Evolutionary conservation across 495 filamentous ascomycete species (phyloP), one percentile per base, ranked within the genome.

Genomic region (Neurospora sp.): DNA sequence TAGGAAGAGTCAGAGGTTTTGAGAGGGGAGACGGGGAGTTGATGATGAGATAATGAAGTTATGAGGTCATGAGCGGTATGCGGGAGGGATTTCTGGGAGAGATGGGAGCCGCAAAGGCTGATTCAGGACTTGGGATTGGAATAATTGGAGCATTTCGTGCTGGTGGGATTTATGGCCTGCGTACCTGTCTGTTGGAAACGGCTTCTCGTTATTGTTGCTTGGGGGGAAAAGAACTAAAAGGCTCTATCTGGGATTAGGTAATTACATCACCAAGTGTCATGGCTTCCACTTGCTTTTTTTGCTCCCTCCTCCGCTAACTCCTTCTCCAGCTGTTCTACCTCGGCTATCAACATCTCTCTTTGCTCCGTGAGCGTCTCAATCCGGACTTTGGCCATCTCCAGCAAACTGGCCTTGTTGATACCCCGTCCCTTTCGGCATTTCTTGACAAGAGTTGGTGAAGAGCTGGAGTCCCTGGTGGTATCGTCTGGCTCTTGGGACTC

Each of bases 351-450:
- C 18, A 16, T 20, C 38, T 74, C 76, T 39, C 42, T 61, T 69
- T 78, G 73, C 68, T 14, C 27, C 69, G 59, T 68, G 35, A 78
- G 20, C 18, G 8, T 69, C 47, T 70, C 65, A 16, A 79, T 73
- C 16, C 72, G 45, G 72, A 68, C 47, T 18, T 75, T 61, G 37
- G 77, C 74, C 77, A 76, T 70, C 9, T 76, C 74, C 59, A 79
- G 12, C 59, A 77, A 20, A 47, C 70, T 79, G 1, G 74, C 74
- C 70, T 79, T 79, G 44, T 78, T 79, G 69, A 76, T 35, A 9
- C 45, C n/a, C 6, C 69, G 65, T 14, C 75, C 72, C 18, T 27
- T 59, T 31, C 12, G 53, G 22, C 22, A 5, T 61, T 61, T 61
- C 12, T 12, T 61, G 53, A 31, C 22, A 31, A 16, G 53, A 8